Evolutionary conservation across 2,329 filamentous ascomycete species (phyloP), one percentile per base, ranked within the genome.

Genomic region (Claviceps arundinis): DNA sequence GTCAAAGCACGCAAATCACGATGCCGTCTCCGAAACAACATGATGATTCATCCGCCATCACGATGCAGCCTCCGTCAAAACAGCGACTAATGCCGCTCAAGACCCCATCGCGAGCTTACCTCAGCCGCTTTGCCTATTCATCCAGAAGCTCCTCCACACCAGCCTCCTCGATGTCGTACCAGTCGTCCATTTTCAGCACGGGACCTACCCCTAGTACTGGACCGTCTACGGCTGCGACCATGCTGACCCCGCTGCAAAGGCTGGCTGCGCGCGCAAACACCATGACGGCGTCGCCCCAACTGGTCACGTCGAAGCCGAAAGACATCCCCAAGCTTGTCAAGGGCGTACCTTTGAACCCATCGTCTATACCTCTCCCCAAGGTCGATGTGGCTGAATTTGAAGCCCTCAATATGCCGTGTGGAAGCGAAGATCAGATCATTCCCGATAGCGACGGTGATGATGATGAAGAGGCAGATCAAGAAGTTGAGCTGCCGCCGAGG

Each of bases 371-470:
- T 0, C 64, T 81, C 8, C 77, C 78, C 1, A 75, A 71, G 52
- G 76, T 77, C 2, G 74, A 80, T 56, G 55, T 78, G 26, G 67
- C 66, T 7, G 77, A 81, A 57, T 68, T 80, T 3, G 74, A 74
- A 57, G 73, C 74, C 2, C 61, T 80, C 43, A 76, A 78, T 57
- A 61, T 59, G 50, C 54, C 67, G 16, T 62, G 61, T 48, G 78
- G 78, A 14, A 81, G 78, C 58, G 78, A 82, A 60, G 78, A 82
- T 52, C 70, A 77, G 51, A 72, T 81, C 55, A 63, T 76, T 14
- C 73, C 73, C 26, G 75, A 75, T 60, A 78, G 75, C 55, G 74
- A 76, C 54, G 72, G 59, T 17, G 74, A 76, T 54, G 74, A 76
- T 53, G 72, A 58, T 17, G 74, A 34, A 34, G 30, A 76, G 51